Evolutionary conservation across 257 asterid species (phyloP), one percentile per base, ranked within the genome.

Genomic region (Gynochthodes officinalis): DNA sequence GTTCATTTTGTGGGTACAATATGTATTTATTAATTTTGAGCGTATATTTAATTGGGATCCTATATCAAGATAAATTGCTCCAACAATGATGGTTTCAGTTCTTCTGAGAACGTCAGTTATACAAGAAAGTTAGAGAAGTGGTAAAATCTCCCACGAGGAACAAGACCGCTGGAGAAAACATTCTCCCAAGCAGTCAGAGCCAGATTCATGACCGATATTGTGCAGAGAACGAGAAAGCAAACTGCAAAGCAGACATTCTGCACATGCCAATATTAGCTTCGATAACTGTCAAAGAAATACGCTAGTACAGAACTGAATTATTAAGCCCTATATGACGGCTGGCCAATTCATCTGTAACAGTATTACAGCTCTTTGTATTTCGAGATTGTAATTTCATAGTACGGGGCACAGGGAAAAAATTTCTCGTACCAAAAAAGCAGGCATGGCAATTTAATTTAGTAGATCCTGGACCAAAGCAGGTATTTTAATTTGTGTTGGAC

Each of bases 201-300:
- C 21, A 27, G n/a, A 8, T 5, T 37, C 8, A 50, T 10, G 32
- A 23, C 5, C 12, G 30, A 59, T 30, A 40, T 59, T 15, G 64
- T 37, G 52, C 16, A 35, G 33, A 64, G 53, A 52, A 52, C 77
- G 77, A 73, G 65, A 66, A 73, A 52, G 77, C 61, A 7, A 30
- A 67, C 46, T 33, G 19, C 52, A 54, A 62, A 43, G 71, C 59
- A 35, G 33, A 54, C 52, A 35, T 43, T 19, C 50, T 25, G 43
- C 78, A 78, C 80, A 75, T 77, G 82, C 76, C 59, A 67, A 57
- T 66, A 72, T 69, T 48, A 48, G 23, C 48, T 76, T 58, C 42
- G 42, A 75, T 4, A n/a, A 60, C 44, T 59, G 70, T 15, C 74
- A 11, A 18, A 58, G 32, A 53, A 69, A 49, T 62, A 40, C 19